Conservation (phyloP, 2,329 filamentous ascomycete genomes). For the Neodidymelliopsis sp. region DNA sequence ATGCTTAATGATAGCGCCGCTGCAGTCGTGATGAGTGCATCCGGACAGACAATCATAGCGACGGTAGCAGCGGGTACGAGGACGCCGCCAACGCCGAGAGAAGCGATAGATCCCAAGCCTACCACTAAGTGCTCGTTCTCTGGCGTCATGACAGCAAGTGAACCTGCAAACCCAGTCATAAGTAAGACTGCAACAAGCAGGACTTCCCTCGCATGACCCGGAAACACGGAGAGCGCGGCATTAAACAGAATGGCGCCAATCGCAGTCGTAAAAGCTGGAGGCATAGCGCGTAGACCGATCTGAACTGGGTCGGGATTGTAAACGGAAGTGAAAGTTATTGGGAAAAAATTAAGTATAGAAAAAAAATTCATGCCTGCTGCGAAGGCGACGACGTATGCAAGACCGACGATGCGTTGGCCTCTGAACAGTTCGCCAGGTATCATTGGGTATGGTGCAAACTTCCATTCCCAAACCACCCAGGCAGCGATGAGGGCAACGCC, state of each 20-base stretch:
- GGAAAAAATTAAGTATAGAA: slow-evolving; percentile 46
- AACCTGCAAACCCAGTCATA: slow-evolving; percentile 44
- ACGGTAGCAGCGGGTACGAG: slow-evolving; percentile 46
- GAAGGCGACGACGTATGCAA: slow-evolving; percentile 45
- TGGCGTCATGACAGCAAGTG: slow-evolving; percentile 40
- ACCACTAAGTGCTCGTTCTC: slow-evolving; percentile 41
- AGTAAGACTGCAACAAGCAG: slow-evolving; percentile 40
- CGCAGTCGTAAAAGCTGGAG: slow-evolving; percentile 34
- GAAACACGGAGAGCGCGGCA: slow-evolving; percentile 35
- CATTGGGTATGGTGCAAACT: slow-evolving; percentile 50
- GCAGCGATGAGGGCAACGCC: slow-evolving; percentile 44
- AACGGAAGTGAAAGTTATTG: slow-evolving; percentile 36
- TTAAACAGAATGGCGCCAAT: slow-evolving; percentile 43
- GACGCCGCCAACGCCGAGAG: slow-evolving; percentile 49
- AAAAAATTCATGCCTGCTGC: slow-evolving; percentile 48
- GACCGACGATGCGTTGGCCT: slow-evolving; percentile 41
- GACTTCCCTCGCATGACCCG: slow-evolving; percentile 33
- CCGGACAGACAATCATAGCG: slow-evolving; percentile 45
- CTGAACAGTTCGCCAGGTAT: slow-evolving; percentile 48
- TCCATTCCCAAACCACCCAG: slow-evolving; percentile 50
- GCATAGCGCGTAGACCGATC: slow-evolving; percentile 43
- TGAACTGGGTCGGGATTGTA: slow-evolving; percentile 41
- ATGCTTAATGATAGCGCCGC: slow-evolving; percentile 56
- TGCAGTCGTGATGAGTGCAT: slow-evolving; percentile 45
- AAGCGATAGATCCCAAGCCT: slow-evolving; percentile 42